These are phyloP conservation scores for Fusarium sp. DNA, from an alignment of 2,329 filamentous ascomycete species.

Conservation along the genomic window DNA sequence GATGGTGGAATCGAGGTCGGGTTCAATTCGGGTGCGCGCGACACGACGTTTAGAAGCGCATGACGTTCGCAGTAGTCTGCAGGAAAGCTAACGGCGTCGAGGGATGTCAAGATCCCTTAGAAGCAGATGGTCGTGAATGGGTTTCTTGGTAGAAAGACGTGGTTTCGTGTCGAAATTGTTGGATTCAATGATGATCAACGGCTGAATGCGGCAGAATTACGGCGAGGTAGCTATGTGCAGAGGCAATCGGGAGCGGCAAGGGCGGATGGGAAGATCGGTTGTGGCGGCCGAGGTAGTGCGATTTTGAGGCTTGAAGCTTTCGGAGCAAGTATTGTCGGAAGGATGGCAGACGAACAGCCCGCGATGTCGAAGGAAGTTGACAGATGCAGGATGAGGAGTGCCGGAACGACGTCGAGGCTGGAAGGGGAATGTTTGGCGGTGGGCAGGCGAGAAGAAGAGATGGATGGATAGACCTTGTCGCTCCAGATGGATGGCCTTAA, in stretches of 20 bases:
- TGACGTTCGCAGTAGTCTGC: slow-evolving; percentile 35
- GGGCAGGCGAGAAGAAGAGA: slow-evolving; percentile 36
- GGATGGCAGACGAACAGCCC: slow-evolving; percentile 7
- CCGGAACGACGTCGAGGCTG: slow-evolving; percentile 32
- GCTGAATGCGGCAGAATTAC: slow-evolving; percentile 29
- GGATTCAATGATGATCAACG: slow-evolving; percentile 13
- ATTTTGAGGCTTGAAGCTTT: slow-evolving; percentile 10
- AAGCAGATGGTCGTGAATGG: not conserved
- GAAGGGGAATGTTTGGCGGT: slow-evolving; percentile 41
- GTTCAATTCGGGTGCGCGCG: slow-evolving; percentile 30
- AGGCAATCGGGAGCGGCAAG: slow-evolving; percentile 29
- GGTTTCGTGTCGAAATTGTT: slow-evolving; percentile 5
- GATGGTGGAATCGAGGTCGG: slow-evolving; percentile 9
- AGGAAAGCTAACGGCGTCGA: slow-evolving; percentile 24
- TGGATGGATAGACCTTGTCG: slow-evolving; percentile 40
- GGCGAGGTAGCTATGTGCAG: slow-evolving; percentile 32
- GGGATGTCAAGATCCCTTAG: slow-evolving; percentile 12
- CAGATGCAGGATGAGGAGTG: slow-evolving; percentile 27
- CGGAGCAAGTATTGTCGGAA: not conserved
- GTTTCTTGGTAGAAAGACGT: not conserved
- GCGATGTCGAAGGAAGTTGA: slow-evolving; percentile 10
- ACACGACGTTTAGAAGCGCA: slow-evolving; percentile 41
- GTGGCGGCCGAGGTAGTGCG: slow-evolving; percentile 23
- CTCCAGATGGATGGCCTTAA: slow-evolving; percentile 34
- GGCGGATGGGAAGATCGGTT: slow-evolving; percentile 33